Evolutionary conservation across 140 eudicot genomes (phyloP), one percentile per base, ranked within the genome.

Genomic region (Oenanthe javanica): DNA sequence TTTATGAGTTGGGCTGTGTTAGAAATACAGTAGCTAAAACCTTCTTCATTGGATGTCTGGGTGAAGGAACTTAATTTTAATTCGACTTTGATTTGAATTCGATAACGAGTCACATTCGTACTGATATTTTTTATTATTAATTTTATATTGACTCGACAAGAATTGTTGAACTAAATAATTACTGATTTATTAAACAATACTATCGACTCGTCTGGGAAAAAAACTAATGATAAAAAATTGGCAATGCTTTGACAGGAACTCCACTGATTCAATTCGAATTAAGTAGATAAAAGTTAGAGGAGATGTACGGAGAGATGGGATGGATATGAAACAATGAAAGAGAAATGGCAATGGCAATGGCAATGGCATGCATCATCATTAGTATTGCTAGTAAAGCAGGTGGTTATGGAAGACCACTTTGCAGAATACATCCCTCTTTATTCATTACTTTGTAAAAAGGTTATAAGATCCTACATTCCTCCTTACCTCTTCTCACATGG

Each of bases 351-450:
- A 40, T 42, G 27, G 31, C 76, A 46, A 40, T 42, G 27, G 31
- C 76, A 46, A 40, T 42, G 27, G 31, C 76, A 72, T 40, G 49
- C 77, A 18, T 72, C 23, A 42, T 72, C 18, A 42, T 72, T 2
- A 47, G 6, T 19, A 72, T 0, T 19, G 67, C 66, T 1, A 57
- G 36, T 61, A 21, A 43, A 43, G 69, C 4, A 9, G 16, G 51
- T 16, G 36, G 18, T 40, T 19, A 45, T 43, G 77, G 5, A 0
- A 42, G 52, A 43, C 49, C 76, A 42, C 76, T 72, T 40, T 70
- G 67, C 70, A 61, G 70, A 61, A 61, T 42, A 14, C 48, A 70
- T 15, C 27, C 38, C 76, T 71, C 76, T 71, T 71, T 71, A 38
- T 71, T 40, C 76, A 71, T 71, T 71, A 40, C 49, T 12, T 43